Conservation (phyloP, 1,284 basidiomycete species). For the Porogramme epimiltina region DNA sequence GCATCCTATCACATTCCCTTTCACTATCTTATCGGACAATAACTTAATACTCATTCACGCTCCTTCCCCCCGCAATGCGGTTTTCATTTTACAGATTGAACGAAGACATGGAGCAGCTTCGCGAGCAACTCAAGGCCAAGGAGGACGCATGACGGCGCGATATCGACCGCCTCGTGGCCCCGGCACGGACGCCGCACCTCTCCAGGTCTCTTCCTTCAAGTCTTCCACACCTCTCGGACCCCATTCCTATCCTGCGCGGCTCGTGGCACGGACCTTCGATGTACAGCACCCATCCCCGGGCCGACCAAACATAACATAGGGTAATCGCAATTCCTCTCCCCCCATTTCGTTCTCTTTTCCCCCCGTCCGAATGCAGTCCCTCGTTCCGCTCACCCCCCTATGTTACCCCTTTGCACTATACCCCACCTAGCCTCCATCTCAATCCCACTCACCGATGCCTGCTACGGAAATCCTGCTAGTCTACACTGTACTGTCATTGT, state of each 20-base stretch:
- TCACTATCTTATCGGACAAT: slow-evolving; percentile 31
- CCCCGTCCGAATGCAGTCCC: slow-evolving; percentile 5
- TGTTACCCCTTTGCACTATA: slow-evolving; percentile 30
- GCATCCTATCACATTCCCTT: slow-evolving; percentile 7
- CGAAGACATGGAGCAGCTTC: slow-evolving; percentile 58
- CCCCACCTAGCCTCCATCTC: slow-evolving; percentile 19
- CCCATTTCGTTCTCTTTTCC: slow-evolving; percentile 4
- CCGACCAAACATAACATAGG: slow-evolving; percentile 3
- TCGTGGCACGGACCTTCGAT: slow-evolving; percentile 11
- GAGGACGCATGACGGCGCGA: slow-evolving; percentile 23
- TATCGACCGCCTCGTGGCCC: slow-evolving; percentile 20
- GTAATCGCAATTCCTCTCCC: slow-evolving; percentile 10
- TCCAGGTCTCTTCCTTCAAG: slow-evolving; percentile 10
- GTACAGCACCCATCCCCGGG: slow-evolving; percentile 11
- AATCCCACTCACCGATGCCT: slow-evolving; percentile 13
- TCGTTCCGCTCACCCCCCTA: slow-evolving; percentile 12
- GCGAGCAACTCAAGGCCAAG: slow-evolving; percentile 40
- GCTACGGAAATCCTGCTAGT: slow-evolving; percentile 24
- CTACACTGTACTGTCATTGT: slow-evolving; percentile 23
- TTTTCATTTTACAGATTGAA: slow-evolving; percentile 54
- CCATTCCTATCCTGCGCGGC: slow-evolving; percentile 11
- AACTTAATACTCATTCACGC: slow-evolving; percentile 49
- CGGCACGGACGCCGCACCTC: slow-evolving; percentile 17
- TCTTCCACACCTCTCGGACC: slow-evolving; percentile 17
- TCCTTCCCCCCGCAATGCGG: slow-evolving; percentile 27